Evolutionary conservation across 495 filamentous ascomycete genomes (phyloP), one percentile per base, ranked within the genome.

Genomic region (Neurospora sp.): DNA sequence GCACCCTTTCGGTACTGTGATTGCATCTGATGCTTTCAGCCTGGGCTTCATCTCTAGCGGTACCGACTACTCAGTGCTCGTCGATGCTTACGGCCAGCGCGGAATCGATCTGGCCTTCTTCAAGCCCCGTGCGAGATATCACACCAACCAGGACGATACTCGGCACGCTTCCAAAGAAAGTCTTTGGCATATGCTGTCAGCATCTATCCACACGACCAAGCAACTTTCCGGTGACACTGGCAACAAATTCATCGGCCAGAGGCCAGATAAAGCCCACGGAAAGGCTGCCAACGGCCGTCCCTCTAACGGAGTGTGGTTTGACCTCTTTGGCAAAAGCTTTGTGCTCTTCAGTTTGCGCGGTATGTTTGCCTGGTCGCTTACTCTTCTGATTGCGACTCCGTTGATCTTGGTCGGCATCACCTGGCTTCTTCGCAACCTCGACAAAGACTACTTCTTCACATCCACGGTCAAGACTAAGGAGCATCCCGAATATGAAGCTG

Each of bases 121-220:
- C 76, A 88, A 91, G 80, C 95, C 95, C 3, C 87, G 96, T 68
- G 88, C 94, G 27, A 82, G 92, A 59, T 99, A 99, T 79, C 96
- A 99, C 79, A 99, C 95, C 9, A 88, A 91, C 70, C 89, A 97
- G 80, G 96, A 99, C 81, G 92, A 96, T 81, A 86, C 90, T 3
- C 87, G 85, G 48, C 94, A 98, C 81, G 90, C 92, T 0, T 93
- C 88, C 41, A 84, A 81, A 71, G 87, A 89, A 48, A 94, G 93
- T 20, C 78, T 98, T 9, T 97, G 93, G 93, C 94, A 98, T 78
- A 99, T 99, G 96, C 84, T 97, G 6, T 94, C 92, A 61, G 88
- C 89, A 31, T 88, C 94, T 38, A 82, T 98, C 37, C 86, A 89
- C 39, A 96, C 93, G 0, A 88, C 91, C 70, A 85, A 89, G 77